Evolutionary conservation across 305 asterid genomes (phyloP), one percentile per base, ranked within the genome.

Genomic region (Plantago coronopus): DNA sequence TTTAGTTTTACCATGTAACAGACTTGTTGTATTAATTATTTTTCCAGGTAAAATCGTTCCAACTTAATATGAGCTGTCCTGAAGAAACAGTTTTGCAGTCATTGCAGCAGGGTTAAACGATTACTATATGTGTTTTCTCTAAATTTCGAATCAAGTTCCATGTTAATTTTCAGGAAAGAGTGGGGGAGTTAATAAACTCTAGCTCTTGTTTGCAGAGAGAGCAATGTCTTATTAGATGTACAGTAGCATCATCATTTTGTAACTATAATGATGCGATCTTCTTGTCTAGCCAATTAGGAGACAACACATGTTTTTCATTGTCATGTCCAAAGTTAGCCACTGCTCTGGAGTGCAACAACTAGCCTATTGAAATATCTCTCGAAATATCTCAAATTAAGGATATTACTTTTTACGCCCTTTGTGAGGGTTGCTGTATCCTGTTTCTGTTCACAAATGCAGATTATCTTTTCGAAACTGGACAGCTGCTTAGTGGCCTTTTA

Each of bases 21-120:
- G 29, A 42, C 43, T 61, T 23, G 12, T 37, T 34, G 57, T 42
- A 68, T 49, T 38, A 8, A 11, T 10, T 38, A 23, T 25, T 55
- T 61, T 31, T 48, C 12, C 25, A 18, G 49, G 43, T 40, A 55
- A 40, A n/a, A 63, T 42, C 59, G 8, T 64, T 25, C 50, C n/a
- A n/a, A n/a, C n/a, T n/a, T n/a, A n/a, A n/a, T n/a, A n/a, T n/a
- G n/a, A n/a, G n/a, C n/a, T n/a, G n/a, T n/a, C n/a, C n/a, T n/a
- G n/a, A n/a, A n/a, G n/a, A n/a, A n/a, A n/a, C n/a, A n/a, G n/a
- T n/a, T n/a, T n/a, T n/a, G n/a, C n/a, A n/a, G n/a, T n/a, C n/a
- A n/a, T n/a, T n/a, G n/a, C n/a, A n/a, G n/a, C n/a, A 34, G 40
- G 31, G 31, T 25, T 25, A 25, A 25, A 25, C 2, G 2, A 25